Evolutionary conservation across 225 moss, liverwort and hornwort species (phyloP).

Genomic region (Takakia lepidozioides): DNA sequence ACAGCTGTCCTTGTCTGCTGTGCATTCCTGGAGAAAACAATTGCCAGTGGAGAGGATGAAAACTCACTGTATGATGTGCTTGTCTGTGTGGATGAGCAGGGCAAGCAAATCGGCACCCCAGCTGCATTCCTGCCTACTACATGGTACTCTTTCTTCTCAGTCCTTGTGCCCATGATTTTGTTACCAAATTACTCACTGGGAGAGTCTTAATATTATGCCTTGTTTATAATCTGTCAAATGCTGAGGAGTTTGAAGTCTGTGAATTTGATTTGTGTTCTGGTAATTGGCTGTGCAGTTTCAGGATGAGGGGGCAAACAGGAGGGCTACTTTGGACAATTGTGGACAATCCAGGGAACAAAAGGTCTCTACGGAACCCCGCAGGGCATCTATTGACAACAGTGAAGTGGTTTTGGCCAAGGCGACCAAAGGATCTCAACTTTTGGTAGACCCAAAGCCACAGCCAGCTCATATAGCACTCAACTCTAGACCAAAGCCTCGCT

Average conservation of each 20-base stretch:
- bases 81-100: conserved; percentile 10
- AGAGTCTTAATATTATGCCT: no score
- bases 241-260: background rate
- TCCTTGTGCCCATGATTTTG: no score
- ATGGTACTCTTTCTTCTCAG: conserved; percentile 11
- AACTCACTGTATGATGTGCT: no score
- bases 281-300: conserved; percentile 18
- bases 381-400: conserved; percentile 37
- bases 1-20: no score
- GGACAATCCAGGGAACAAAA: conserved; percentile 3
- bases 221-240: no score
- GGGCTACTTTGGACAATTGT: conserved; percentile 20
- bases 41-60: no score
- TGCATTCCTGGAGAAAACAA: no score
- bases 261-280: background rate
- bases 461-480: conserved; percentile 24
- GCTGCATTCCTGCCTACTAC: conserved; percentile 31
- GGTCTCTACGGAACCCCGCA: conserved; percentile 19
- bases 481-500: conserved; percentile 21
- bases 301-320: conserved; percentile 24
- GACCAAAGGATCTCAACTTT: conserved; percentile 8
- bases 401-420: conserved; percentile 26
- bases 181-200: no score
- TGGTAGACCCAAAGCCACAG: conserved; percentile 14
- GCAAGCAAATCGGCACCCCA: conserved; percentile 23